Evolutionary conservation across 306 rosid species (phyloP).

Genomic region (Ormosia semicastrata): DNA sequence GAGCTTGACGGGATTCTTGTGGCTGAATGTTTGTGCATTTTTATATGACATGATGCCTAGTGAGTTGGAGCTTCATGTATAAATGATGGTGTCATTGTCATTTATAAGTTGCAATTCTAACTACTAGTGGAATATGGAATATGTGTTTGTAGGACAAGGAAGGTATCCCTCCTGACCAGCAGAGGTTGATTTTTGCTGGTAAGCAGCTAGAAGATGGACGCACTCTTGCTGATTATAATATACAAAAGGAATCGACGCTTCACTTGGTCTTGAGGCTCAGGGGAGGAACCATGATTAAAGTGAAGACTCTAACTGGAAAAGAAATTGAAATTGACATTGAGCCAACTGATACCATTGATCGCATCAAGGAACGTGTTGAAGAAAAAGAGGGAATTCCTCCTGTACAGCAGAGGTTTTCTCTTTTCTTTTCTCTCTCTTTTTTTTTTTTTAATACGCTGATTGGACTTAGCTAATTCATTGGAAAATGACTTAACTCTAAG

Average conservation of each 20-base stretch:
- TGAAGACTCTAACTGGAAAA: slow-evolving; percentile 95
- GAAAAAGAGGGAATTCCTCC: slow-evolving; percentile 99
- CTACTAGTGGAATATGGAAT: background rate
- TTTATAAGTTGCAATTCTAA: slow-evolving; percentile 4
- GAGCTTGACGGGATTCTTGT: background rate
- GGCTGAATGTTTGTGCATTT: background rate
- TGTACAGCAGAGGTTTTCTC: slow-evolving; percentile 85
- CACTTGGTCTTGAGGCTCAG: slow-evolving; percentile 93
- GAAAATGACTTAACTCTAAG: background rate
- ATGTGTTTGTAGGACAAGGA: slow-evolving; percentile 79
- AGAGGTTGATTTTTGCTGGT: slow-evolving; percentile 94
- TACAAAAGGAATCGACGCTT: slow-evolving; percentile 97
- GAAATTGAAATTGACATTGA: slow-evolving; percentile 98
- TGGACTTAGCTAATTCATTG: background rate
- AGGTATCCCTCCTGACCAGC: slow-evolving; percentile 98
- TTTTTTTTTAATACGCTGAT: background rate
- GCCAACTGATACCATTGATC: slow-evolving; percentile 91
- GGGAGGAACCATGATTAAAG: slow-evolving; percentile 99
- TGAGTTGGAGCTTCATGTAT: background rate
- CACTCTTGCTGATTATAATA: slow-evolving; percentile 93
- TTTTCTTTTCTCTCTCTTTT: background rate
- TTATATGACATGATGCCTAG: background rate
- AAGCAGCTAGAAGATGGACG: slow-evolving; percentile 99
- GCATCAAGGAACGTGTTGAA: slow-evolving; percentile 95
- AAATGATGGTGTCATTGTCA: background rate